phyloP scores from a whole-genome alignment of 2,329 filamentous ascomycete genomes.

The Paecilomyces sp. region DNA sequence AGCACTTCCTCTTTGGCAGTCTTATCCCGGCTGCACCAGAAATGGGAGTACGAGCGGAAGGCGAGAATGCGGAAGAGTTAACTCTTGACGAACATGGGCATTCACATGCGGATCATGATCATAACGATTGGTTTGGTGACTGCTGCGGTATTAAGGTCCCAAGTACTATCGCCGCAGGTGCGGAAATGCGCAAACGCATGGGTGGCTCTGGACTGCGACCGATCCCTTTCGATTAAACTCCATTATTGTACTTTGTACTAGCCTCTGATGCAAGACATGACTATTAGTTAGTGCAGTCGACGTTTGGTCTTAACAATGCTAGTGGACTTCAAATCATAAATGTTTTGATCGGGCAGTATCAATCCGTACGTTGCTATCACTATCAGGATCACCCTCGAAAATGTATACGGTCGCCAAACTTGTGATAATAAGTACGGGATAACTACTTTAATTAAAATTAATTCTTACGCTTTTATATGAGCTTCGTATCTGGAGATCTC shows the following conservation, averaged over 20 bases:
- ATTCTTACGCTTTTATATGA: too few species aligned
- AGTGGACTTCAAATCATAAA: background rate
- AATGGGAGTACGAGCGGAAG: slow-evolving; percentile 54
- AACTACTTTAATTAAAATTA: background rate
- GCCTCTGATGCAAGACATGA: background rate
- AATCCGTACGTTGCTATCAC: background rate
- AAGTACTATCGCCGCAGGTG: slow-evolving; percentile 82
- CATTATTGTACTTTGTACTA: background rate
- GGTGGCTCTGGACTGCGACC: slow-evolving; percentile 58
- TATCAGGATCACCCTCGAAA: background rate
- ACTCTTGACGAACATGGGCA: slow-evolving; percentile 65
- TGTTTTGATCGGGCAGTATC: background rate
- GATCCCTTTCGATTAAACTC: slow-evolving; percentile 39
- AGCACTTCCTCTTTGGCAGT: slow-evolving; percentile 92
- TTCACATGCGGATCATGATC: slow-evolving; percentile 48
- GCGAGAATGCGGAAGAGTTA: slow-evolving; percentile 48
- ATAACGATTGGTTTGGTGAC: slow-evolving; percentile 68
- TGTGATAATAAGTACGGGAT: background rate
- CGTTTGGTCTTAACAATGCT: background rate
- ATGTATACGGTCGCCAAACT: too few species aligned
- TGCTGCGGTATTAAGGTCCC: slow-evolving; percentile 98
- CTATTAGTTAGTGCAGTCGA: background rate
- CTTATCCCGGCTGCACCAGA: slow-evolving; percentile 71
- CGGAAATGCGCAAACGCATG: slow-evolving; percentile 73
- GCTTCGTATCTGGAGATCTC: background rate